These are phyloP conservation scores for Bassia scoparia DNA, from an alignment of 148 eudicot species.

Conservation along the genomic window DNA sequence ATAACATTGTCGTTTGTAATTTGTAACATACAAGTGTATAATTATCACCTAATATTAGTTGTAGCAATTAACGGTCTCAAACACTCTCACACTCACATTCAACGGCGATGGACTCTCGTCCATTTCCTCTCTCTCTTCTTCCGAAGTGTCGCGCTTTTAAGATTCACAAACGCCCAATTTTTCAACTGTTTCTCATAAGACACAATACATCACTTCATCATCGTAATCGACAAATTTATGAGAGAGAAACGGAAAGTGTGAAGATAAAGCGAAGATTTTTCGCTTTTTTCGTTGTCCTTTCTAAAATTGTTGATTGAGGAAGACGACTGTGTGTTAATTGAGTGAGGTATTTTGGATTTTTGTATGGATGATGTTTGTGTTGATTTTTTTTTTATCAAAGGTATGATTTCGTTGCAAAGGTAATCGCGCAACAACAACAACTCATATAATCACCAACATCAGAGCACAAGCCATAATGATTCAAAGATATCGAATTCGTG, in stretches of 20 bases:
- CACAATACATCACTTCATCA: background rate
- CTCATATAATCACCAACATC: background rate
- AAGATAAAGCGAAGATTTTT: slow-evolving; percentile 1
- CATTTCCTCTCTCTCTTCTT: background rate
- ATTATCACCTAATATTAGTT: too few relatives aligned
- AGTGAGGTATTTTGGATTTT: background rate
- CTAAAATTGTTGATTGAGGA: too few relatives aligned
- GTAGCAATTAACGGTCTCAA: background rate
- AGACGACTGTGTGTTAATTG: too few relatives aligned
- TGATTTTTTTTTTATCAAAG: slow-evolving; percentile 20
- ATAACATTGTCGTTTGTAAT: too few relatives aligned
- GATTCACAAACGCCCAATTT: background rate
- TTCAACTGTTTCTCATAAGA: background rate
- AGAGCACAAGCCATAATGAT: background rate
- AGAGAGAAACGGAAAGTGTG: background rate
- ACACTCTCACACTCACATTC: background rate
- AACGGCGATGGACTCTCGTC: background rate
- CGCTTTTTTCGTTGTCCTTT: too few relatives aligned
- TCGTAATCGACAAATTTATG: background rate
- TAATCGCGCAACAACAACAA: slow-evolving; percentile 31
- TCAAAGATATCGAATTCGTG: slow-evolving; percentile 11
- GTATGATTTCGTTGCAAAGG: slow-evolving; percentile 65
- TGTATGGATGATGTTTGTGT: slow-evolving; percentile 10
- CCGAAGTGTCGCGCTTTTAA: slow-evolving; percentile 7
- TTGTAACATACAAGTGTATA: too few relatives aligned